Evolutionary conservation across 371 early-diverging fungal species (phyloP), one percentile per base, ranked within the genome.

Genomic region (Smittium mucronatum): DNA sequence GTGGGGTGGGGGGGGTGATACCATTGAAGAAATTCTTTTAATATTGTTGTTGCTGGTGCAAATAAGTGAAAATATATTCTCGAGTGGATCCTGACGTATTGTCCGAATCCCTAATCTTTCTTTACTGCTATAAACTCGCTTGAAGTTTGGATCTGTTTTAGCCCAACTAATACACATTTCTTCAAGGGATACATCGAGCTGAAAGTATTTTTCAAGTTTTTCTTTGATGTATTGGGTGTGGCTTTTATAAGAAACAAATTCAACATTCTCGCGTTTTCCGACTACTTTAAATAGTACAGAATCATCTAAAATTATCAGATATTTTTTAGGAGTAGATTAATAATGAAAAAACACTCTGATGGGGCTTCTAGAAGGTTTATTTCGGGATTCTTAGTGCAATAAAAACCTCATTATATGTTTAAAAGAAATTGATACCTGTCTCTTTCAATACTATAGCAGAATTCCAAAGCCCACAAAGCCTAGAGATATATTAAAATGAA

Each of bases 1-100:
- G n/a, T n/a, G n/a, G n/a, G n/a, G n/a, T n/a, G n/a, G n/a, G n/a
- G n/a, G n/a, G n/a, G n/a, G n/a, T n/a, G n/a, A 2, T 61, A 68
- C 95, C 96, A 96, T 95, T 70, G 81, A 82, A 16, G 93, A 87
- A 36, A 99, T 98, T 34, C 99, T 82, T 29, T 83, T 74, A 57
- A 99, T 94, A 80, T 97, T 95, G 82, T 99, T 99, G 82, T 97
- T 97, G 67, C 87, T 82, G 1, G 93, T 90, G 79, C 98, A 98
- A 34, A 99, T 97, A 73, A 99, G 98, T 17, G 89, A 85, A 63
- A 99, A 81, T 61, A 96, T 72, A 69, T 88, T 93, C 75, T 97
- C 95, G 70, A 89, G 81, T 1, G 97, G 93, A 67, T 91, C 91
- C 70, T 94, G 94, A 17, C 90, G 78, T 31, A 95, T 72, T 1